phyloP scores from a whole-genome alignment of 768 basidiomycete genomes.

The Tulasnella sp. region DNA sequence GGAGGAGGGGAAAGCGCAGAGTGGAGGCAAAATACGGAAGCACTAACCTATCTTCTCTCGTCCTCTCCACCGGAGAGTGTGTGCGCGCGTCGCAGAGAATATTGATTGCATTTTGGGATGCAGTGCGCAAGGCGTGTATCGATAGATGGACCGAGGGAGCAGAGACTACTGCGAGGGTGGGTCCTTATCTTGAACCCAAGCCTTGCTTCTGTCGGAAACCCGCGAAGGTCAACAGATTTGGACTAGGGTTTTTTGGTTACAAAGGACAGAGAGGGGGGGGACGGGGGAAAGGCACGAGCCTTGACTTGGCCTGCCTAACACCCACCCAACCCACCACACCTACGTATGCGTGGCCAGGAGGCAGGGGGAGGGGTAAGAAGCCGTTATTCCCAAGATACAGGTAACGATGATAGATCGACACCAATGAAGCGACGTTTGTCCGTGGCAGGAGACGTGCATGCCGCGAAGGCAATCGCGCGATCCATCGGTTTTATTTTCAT shows the following conservation, averaged over 20 bases:
- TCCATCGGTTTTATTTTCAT: background rate
- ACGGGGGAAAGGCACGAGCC: background rate
- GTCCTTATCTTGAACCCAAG: conserved; percentile 3
- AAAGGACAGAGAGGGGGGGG: background rate
- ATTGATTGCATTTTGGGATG: background rate
- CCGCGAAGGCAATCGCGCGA: conserved; percentile 11
- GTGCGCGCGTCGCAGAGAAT: background rate
- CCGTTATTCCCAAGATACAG: background rate
- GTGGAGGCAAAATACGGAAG: background rate
- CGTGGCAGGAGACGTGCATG: background rate
- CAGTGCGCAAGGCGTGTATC: conserved; percentile 10
- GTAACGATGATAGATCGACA: conserved; percentile 7
- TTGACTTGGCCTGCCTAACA: background rate
- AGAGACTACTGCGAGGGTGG: background rate
- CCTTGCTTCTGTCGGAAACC: conserved; percentile 6
- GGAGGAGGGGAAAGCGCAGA: background rate
- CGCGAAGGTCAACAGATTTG: background rate
- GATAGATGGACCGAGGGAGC: conserved; percentile 4
- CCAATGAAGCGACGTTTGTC: background rate
- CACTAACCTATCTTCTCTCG: background rate
- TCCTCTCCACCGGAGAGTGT: background rate
- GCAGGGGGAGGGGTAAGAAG: background rate
- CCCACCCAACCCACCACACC: background rate
- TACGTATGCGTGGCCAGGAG: background rate
- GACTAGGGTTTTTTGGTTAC: background rate